Base-by-base conservation (phyloP, 2,329 filamentous ascomycete species). In the Macrophomina phaseolina region DNA sequence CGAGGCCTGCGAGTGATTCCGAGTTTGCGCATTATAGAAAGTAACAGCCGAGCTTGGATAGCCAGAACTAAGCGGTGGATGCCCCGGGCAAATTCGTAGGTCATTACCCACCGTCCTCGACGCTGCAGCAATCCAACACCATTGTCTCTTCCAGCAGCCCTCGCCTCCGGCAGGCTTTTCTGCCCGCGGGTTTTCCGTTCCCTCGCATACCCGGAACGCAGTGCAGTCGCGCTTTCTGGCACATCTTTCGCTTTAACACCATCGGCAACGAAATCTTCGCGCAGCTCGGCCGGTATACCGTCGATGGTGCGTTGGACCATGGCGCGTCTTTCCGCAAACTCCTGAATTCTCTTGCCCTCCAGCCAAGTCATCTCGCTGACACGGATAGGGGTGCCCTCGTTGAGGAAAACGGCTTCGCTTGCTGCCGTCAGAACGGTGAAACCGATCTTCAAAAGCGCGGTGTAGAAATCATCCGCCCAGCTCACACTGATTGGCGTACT, bases 391-490 rank as follows among this genome's bases (percentile, higher is more conserved):
- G 87, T 87, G 53, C 94, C 94, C 78, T 98, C 94, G 69, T 97
- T 97, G 11, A 99, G 83, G 74, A 97, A 98, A 0, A 98, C 95
- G 3, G 94, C 94, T 78, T 98, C 94, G 72, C 93, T 97, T 0
- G 95, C 95, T 78, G 96, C 94, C 0, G 93, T 97, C 68, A 98
- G 88, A 12, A 94, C 89, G 11, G 89, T 90, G 74, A 97, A 97
- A 0, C 95, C 95, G 42, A 93, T 88, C 68, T 94, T 90, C 3
- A 98, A 84, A 4, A 98, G 83, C 0, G 93, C 91, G 0, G 93
- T 97, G 76, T 98, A 99, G 75, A 98, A 97, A 76, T 99, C 95
- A 83, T 98, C 96, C 65, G 93, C 89, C 82, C 91, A 89, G 51
- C 90, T 92, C 65, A 98, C 87, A 12, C 90, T 88, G 45, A 97